Base-by-base conservation (phyloP, 257 asterid genomes). In the Cruciata laevipes region DNA sequence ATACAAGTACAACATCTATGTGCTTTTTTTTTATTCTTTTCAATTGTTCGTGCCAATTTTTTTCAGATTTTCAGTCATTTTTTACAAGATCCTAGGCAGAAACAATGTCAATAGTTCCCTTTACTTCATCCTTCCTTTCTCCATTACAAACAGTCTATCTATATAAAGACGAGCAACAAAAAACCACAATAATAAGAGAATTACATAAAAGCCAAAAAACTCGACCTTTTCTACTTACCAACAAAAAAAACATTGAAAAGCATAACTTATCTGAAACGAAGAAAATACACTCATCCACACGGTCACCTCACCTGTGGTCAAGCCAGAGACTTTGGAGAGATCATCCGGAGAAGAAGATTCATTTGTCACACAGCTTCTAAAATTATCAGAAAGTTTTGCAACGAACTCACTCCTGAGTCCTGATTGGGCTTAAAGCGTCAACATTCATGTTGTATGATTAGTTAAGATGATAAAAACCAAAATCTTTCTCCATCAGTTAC, bases 1-100 rank as follows among this genome's bases (percentile, higher is more conserved):
- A 27, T 27, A 27, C 83, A 73, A 95, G 90, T 31, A 95, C 97
- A 70, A 85, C 2, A 27, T 27, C 2, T 27, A 2, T 27, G 83
- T 74, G 85, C 85, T 73, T 88, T 96, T 38, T 85, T 90, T 80
- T 85, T 80, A n/a, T n/a, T 71, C 83, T 84, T 51, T 70, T 76
- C 87, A 81, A 73, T 27, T 27, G 30, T 27, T 27, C 30, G 30
- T 27, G 30, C 30, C 30, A 27, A 27, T 1, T 27, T 27, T 27
- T 27, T 27, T 27, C 30, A 27, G 30, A 27, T 27, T 27, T 27
- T 27, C 30, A 27, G 30, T 27, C 30, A 27, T 27, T 27, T 27
- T 63, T 79, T 82, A 40, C 86, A 80, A 77, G 86, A 83, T 85
- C 95, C 66, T 81, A 84, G 74, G 44, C 44, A 37, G 31, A 66